Conservation (phyloP, 345 rosid species). For the Citrus unshiu region DNA sequence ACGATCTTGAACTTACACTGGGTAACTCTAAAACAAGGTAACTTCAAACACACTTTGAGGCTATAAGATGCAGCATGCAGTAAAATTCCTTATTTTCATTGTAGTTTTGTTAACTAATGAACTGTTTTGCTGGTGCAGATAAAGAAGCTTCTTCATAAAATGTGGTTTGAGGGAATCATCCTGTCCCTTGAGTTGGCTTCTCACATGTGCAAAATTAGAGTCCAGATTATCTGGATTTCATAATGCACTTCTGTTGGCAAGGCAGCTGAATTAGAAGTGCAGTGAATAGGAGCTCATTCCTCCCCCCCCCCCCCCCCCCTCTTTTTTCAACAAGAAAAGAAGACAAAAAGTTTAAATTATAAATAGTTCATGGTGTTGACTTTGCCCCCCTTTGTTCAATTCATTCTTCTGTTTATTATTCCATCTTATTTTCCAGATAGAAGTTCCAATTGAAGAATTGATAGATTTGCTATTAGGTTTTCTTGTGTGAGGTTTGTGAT, state of each 20-base stretch:
- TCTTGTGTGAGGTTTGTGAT: constrained; percentile 30
- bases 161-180: constrained; percentile 9
- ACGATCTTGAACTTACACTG: constrained; percentile 97
- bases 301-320: too few species aligned
- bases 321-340: constrained; percentile 12
- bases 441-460: constrained; percentile 13
- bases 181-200: constrained; percentile 15
- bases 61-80: neutral
- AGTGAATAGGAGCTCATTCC: constrained; percentile 27
- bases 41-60: neutral
- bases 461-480: constrained; percentile 9
- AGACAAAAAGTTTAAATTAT: constrained; percentile 27
- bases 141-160: constrained; percentile 1
- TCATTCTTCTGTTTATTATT: constrained; percentile 12
- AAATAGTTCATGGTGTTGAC: constrained; percentile 31
- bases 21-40: constrained; percentile 82
- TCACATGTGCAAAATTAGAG: constrained; percentile 8
- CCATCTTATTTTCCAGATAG: constrained; percentile 1
- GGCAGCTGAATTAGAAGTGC: constrained; percentile 33
- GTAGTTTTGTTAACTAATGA: neutral
- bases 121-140: constrained; percentile 24
- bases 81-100: neutral
- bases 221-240: constrained; percentile 13
- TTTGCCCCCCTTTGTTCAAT: constrained; percentile 24
- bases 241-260: constrained; percentile 22